Conservation (phyloP, 1,139 yeast species). For the Candida dubliniensis region DNA sequence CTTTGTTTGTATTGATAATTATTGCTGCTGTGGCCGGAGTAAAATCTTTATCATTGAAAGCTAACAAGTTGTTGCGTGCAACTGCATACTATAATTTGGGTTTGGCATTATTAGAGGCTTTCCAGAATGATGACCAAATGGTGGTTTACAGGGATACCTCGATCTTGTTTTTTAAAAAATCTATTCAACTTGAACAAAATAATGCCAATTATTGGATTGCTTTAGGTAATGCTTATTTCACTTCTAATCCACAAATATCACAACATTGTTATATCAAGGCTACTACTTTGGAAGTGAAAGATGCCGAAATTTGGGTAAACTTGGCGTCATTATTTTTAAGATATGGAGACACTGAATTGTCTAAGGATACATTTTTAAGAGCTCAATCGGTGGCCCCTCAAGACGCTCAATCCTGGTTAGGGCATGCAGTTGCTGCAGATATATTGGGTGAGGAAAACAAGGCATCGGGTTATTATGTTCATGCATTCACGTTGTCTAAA, state of each 20-base stretch:
- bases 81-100: constrained; percentile 72
- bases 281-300: constrained; percentile 63
- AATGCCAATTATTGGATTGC: constrained; percentile 80
- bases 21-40: constrained; percentile 31
- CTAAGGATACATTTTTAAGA: constrained; percentile 68
- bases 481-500: constrained; percentile 73
- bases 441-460: constrained; percentile 53
- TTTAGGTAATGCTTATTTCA: constrained; percentile 67
- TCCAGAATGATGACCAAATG: constrained; percentile 24
- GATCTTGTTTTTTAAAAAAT: constrained; percentile 56
- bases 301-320: constrained; percentile 75
- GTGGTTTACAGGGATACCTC: constrained; percentile 44
- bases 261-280: constrained; percentile 95
- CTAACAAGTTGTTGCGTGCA: constrained; percentile 55
- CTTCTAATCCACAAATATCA: constrained; percentile 65
- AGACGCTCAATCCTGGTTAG: constrained; percentile 78
- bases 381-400: constrained; percentile 85
- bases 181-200: constrained; percentile 69
- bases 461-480: constrained; percentile 65
- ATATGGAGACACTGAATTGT: constrained; percentile 68
- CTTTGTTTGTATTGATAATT: constrained; percentile 27
- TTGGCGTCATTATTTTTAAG: constrained; percentile 75
- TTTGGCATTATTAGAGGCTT: constrained; percentile 56
- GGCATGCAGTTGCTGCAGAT: constrained; percentile 71
- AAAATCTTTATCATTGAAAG: constrained; percentile 29